These are phyloP conservation scores for Sanguinoderma infundibulare DNA, from an alignment of 1,284 basidiomycete species.

Conservation along the genomic window DNA sequence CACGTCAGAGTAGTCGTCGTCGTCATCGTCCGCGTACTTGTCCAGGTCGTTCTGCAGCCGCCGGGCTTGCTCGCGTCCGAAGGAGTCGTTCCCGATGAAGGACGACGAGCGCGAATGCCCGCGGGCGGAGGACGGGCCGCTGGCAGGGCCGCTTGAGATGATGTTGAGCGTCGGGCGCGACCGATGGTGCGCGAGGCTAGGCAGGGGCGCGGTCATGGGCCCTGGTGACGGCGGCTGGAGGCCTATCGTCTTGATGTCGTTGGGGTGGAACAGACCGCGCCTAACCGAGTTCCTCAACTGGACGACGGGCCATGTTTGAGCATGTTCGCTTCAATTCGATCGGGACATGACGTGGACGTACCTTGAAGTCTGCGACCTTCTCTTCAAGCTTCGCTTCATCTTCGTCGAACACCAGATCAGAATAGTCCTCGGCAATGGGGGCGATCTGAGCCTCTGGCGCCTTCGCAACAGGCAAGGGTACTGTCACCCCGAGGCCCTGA, in stretches of 20 bases:
- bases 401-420: constrained; percentile 79
- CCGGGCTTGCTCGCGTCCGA: constrained; percentile 65
- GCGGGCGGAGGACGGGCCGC: constrained; percentile 28
- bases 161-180: constrained; percentile 53
- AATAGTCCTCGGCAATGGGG: constrained; percentile 88
- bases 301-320: background rate
- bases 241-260: constrained; percentile 81
- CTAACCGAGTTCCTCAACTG: constrained; percentile 74
- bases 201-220: constrained; percentile 68
- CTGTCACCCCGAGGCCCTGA: constrained; percentile 41
- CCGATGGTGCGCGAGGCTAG: constrained; percentile 48
- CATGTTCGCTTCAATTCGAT: background rate
- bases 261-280: constrained; percentile 83
- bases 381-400: constrained; percentile 73
- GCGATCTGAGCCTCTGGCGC: constrained; percentile 61
- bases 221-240: constrained; percentile 51
- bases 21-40: constrained; percentile 85
- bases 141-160: constrained; percentile 19
- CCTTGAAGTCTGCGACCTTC: constrained; percentile 85
- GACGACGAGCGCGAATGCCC: constrained; percentile 57
- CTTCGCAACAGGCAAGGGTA: constrained; percentile 55
- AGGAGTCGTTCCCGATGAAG: constrained; percentile 56
- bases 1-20: constrained; percentile 91
- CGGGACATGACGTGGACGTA: constrained; percentile 32
- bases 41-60: constrained; percentile 66